These are phyloP conservation scores for Colletotrichum cuscutae DNA, from an alignment of 2,329 filamentous ascomycete species.

Conservation along the genomic window DNA sequence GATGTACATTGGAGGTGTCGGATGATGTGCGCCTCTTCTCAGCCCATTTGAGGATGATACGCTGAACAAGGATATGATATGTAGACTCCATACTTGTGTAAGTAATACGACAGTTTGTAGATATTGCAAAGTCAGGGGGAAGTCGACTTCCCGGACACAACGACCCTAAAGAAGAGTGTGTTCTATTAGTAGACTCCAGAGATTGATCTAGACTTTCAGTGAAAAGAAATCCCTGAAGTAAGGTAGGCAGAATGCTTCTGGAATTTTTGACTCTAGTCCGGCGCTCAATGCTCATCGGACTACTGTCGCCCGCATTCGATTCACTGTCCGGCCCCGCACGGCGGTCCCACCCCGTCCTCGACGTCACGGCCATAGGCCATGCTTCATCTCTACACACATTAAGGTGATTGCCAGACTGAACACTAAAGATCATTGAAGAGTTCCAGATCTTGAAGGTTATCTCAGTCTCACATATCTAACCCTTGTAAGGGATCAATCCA, in stretches of 20 bases:
- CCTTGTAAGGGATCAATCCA: background rate
- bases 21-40: constrained; percentile 20
- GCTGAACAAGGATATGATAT: constrained; percentile 39
- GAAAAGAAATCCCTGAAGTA: background rate
- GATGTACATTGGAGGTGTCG: background rate
- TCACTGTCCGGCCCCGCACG: constrained; percentile 16
- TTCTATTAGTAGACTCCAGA: background rate
- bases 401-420: background rate
- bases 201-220: background rate
- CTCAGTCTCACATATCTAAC: background rate
- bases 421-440: no score
- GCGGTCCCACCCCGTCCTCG: constrained; percentile 24
- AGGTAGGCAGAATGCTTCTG: no score
- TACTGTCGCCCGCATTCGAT: constrained; percentile 15
- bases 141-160: no score
- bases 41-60: constrained; percentile 37
- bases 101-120: background rate
- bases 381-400: background rate
- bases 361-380: constrained; percentile 8
- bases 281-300: background rate
- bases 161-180: no score
- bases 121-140: background rate
- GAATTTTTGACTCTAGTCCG: background rate
- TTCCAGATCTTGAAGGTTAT: background rate
- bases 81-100: constrained; percentile 39